Base-by-base conservation (phyloP, 1,284 basidiomycete genomes). In the Ceratobasidium sp. region DNA sequence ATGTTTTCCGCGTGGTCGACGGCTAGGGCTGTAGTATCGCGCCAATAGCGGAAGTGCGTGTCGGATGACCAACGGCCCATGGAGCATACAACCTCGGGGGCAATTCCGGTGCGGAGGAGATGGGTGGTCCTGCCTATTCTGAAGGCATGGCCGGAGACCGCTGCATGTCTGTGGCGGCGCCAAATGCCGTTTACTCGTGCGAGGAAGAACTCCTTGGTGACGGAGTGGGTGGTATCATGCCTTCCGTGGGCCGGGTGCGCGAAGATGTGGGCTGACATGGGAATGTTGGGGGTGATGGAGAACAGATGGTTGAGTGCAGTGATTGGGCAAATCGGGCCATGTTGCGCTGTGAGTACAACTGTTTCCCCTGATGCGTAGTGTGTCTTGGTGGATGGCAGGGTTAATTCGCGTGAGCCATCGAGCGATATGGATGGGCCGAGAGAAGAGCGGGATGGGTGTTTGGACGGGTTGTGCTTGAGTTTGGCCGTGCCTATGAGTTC, bases 121-220 rank as follows among this genome's bases (percentile, higher is more conserved):
- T 83, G 79, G 0, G 81, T 80, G 0, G 82, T 77, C 0, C 82
- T 82, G 0, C 83, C 82, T 46, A 84, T 84, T 9, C 80, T 78
- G 63, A 84, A 84, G 48, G 79, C 77, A 61, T 84, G 83, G 2
- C 83, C 82, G 16, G 46, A 6, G 16, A 22, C 8, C 16, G 16
- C n/a, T 5, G 46, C 1, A 5, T 8, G 5, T 2, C 46, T 19
- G 2, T 34, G 46, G 46, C 9, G 46, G 16, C 3, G 77, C 79
- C 14, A 80, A 74, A 74, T 56, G 4, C 37, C 39, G 41, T 71
- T 71, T 39, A 59, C 68, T 0, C 75, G 27, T 13, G 22, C 19
- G 13, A 76, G 13, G 66, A 75, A 75, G 14, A 4, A 3, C 13
- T 68, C 31, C 3, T 54, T 29, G n/a, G 64, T 68, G 14, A 56